A percentile compares a stretch with the other conserved stretches of the same genome.
These are phyloP conservation scores for Spirogloea muscicola DNA, from an alignment of 139 green algal genomes.

Conservation along the genomic window DNA sequence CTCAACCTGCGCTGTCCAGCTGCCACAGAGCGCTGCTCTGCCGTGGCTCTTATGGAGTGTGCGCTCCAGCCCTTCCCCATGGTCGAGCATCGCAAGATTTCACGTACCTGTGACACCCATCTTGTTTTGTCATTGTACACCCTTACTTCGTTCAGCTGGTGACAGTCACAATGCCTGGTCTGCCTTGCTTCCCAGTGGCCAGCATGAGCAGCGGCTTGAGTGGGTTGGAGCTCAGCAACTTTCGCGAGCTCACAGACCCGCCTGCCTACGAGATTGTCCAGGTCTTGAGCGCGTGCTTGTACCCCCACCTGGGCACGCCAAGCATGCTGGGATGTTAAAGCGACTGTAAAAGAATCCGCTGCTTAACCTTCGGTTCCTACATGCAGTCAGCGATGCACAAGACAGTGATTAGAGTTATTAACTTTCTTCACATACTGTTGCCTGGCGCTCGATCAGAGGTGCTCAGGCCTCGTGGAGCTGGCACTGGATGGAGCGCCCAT, in stretches of 20 bases:
- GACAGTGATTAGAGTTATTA: too few species aligned
- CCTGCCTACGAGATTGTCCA: slow-evolving; percentile 40
- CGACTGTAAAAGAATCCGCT: too few species aligned
- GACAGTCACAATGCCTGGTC: too few species aligned
- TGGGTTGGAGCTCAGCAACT: slow-evolving; percentile 25
- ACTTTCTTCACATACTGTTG: too few species aligned
- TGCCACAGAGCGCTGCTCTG: slow-evolving; percentile 12
- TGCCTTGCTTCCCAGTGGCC: neutral
- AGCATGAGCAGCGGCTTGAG: slow-evolving; percentile 20
- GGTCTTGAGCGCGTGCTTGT: neutral
- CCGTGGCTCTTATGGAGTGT: slow-evolving; percentile 35
- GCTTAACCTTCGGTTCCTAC: too few species aligned
- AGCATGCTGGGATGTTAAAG: too few species aligned
- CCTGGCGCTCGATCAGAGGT: too few species aligned
- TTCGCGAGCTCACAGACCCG: slow-evolving; percentile 23
- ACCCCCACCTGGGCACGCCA: too few species aligned
- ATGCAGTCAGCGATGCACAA: too few species aligned
- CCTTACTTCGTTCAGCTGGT: too few species aligned
- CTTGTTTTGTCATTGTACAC: neutral
- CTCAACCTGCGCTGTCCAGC: slow-evolving; percentile 16
- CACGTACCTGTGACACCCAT: neutral
- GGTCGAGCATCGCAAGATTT: too few species aligned
- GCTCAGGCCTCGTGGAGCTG: slow-evolving; percentile 5
- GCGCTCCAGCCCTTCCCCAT: neutral
- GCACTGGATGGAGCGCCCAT: slow-evolving; percentile 21